phyloP scores from a whole-genome alignment of 495 filamentous ascomycete species.

The Daldinia bambusicola region DNA sequence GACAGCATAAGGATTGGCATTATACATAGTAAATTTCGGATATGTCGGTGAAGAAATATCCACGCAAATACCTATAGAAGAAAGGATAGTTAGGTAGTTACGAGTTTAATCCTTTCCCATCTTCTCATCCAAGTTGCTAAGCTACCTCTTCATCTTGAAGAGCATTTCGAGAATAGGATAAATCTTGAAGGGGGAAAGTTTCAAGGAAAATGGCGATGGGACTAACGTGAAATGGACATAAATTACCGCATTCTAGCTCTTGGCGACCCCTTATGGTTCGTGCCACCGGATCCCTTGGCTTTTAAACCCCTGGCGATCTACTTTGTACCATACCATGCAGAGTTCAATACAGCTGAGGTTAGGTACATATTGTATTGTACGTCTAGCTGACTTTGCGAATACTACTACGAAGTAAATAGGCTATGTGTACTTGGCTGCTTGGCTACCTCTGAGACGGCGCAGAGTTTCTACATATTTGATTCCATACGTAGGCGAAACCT shows the following conservation, averaged over 20 bases:
- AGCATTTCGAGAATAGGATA: not conserved
- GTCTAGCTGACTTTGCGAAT: too few species aligned
- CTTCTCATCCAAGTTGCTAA: not conserved
- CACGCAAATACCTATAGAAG: not conserved
- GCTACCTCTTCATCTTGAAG: not conserved
- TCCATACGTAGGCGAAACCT: conserved; percentile 1
- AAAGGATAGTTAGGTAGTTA: not conserved
- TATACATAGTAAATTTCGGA: not conserved
- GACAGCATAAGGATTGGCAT: conserved; percentile 11
- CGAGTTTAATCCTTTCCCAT: not conserved
- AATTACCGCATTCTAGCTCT: conserved; percentile 11
- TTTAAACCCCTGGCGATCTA: conserved; percentile 18
- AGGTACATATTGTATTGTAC: too few species aligned
- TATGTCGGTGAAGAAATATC: not conserved
- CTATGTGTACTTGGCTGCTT: too few species aligned
- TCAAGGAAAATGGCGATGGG: not conserved
- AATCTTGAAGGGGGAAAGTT: not conserved
- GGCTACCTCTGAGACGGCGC: conserved; percentile 1
- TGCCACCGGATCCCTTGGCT: conserved; percentile 27
- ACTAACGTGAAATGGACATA: conserved; percentile 24
- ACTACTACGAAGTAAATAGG: too few species aligned
- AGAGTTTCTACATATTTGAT: not conserved
- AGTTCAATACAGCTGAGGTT: too few species aligned
- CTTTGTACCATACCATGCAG: too few species aligned
- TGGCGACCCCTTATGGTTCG: conserved; percentile 24